These are phyloP conservation scores for Fusarium sp. DNA, from an alignment of 2,329 filamentous ascomycete genomes.

Conservation along the genomic window DNA sequence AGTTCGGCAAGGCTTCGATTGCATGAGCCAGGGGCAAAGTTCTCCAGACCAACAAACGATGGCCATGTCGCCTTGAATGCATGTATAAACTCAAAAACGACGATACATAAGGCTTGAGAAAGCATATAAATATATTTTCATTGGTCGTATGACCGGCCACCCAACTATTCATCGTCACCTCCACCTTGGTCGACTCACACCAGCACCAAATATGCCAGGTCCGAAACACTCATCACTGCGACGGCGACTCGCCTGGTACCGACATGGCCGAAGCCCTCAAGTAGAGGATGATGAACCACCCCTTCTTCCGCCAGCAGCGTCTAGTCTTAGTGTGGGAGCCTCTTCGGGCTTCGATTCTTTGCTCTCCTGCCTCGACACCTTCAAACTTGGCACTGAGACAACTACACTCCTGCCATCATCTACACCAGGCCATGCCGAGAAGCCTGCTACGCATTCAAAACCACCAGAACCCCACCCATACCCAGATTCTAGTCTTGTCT, in stretches of 20 bases:
- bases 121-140: too few species aligned
- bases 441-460: background rate
- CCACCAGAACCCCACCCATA: background rate
- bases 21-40: too few species aligned
- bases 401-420: background rate
- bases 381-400: background rate
- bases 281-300: background rate
- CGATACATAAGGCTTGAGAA: too few species aligned
- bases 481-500: background rate
- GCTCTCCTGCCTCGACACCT: background rate
- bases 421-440: background rate
- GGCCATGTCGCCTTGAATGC: too few species aligned
- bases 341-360: background rate
- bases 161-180: too few species aligned
- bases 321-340: background rate
- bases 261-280: background rate
- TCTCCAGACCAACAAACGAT: too few species aligned
- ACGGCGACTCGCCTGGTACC: background rate
- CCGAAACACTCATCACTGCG: background rate
- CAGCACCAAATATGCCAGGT: too few species aligned
- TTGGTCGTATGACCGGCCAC: too few species aligned
- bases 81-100: too few species aligned
- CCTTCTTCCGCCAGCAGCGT: background rate
- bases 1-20: too few species aligned
- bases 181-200: too few species aligned